Evolutionary conservation across 2,329 filamentous ascomycete species (phyloP), one percentile per base, ranked within the genome.

Genomic region (Aspergillus clavatus): DNA sequence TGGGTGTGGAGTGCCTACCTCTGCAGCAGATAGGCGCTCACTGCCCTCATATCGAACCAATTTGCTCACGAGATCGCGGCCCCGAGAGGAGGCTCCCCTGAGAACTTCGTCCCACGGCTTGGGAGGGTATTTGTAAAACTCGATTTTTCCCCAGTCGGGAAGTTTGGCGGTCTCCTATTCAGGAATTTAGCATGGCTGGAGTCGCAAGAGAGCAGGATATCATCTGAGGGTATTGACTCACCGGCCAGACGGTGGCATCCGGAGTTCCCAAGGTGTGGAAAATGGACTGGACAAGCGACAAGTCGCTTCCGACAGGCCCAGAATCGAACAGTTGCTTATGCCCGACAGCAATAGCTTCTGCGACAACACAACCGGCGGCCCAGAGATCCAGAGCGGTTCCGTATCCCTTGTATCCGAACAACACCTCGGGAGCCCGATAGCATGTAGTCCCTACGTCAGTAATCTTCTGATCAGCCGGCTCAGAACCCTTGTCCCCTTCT

Each of bases 211-310:
- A 23, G 6, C n/a, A 35, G 28, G 1, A 3, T 18, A 10, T 19
- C 24, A 12, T 11, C 31, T 7, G 12, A n/a, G 7, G 18, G 8
- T 51, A 3, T 6, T 23, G 16, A 41, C 76, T 55, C 66, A 81
- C 88, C 2, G 93, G 93, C 93, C 93, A 98, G 0, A 74, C 81
- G 42, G 83, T 73, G n/a, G 76, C 68, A 36, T 85, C 86, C 0
- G 93, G 93, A 1, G 90, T 96, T 1, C 94, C 94, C 5, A 98
- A 68, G 0, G 85, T 94, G 68, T 87, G 84, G 70, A 98, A 97
- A 27, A 97, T 91, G 60, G 89, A 95, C 42, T 90, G 77, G 45
- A 98, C 91, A 40, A 98, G 74, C 0, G 88, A 87, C 29, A 98
- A 75, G 68, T 98, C 93, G 61, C 87, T 97, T 0, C 94, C 93